Evolutionary conservation across 148 eudicot species (phyloP).

Genomic region (Amaranthus hypochondriacus): DNA sequence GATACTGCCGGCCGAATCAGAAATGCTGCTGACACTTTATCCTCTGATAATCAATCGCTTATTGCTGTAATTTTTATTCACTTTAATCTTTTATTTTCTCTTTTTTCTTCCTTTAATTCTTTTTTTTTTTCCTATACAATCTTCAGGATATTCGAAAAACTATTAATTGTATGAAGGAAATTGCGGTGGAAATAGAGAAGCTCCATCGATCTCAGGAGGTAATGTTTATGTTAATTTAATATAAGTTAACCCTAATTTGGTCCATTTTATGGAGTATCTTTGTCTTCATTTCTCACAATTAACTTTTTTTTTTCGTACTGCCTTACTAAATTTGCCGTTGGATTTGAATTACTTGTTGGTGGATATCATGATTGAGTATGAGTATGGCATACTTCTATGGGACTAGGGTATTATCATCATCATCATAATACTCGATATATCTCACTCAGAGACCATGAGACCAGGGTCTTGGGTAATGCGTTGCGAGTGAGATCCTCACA

Average conservation of each 20-base stretch:
- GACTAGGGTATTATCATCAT: no score
- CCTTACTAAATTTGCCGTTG: no score
- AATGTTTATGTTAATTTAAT: not conserved
- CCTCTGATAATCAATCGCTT: conserved; percentile 48
- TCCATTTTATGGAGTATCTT: not conserved
- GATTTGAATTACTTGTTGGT: no score
- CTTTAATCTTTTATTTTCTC: not conserved
- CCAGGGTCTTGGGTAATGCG: no score
- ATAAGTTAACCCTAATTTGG: not conserved
- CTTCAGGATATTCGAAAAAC: conserved; percentile 65
- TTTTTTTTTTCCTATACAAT: not conserved
- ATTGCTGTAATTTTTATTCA: conserved; percentile 37
- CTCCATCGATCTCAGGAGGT: conserved; percentile 51
- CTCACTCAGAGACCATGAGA: no score
- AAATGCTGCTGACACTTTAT: conserved; percentile 29
- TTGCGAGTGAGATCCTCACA: no score
- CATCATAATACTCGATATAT: no score
- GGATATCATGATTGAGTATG: no score
- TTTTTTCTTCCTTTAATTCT: not conserved
- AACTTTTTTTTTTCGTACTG: no score
- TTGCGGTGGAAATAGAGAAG: conserved; percentile 67
- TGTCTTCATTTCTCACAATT: no score
- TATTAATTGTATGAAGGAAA: conserved; percentile 43
- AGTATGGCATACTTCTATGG: no score
- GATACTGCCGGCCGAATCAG: conserved; percentile 12